phyloP scores from a whole-genome alignment of 2,329 filamentous ascomycete genomes.

The Sporothrix brasiliensis region DNA sequence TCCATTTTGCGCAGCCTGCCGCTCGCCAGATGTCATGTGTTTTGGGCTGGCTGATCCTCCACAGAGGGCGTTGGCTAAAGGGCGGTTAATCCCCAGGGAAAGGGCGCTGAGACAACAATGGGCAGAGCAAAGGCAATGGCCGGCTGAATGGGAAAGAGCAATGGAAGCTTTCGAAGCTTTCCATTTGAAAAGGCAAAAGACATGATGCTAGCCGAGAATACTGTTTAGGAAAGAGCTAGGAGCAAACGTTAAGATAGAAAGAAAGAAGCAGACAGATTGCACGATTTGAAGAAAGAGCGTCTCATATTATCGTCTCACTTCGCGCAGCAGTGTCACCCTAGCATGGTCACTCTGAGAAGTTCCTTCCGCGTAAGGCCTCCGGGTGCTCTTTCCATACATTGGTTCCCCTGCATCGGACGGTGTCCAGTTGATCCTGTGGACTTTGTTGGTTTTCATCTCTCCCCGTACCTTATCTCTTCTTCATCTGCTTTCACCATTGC shows the following conservation, averaged over 20 bases:
- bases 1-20: not conserved
- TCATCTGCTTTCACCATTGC: not conserved
- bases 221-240: not conserved
- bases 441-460: not conserved
- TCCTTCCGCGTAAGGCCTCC: not conserved
- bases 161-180: slow-evolving; percentile 24
- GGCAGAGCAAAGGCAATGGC: not conserved
- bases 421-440: too few species aligned
- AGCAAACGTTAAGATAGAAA: not conserved
- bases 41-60: slow-evolving; percentile 24
- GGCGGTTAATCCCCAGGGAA: slow-evolving; percentile 21
- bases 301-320: slow-evolving; percentile 6
- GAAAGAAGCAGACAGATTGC: not conserved
- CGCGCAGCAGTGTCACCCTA: not conserved
- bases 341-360: not conserved
- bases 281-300: slow-evolving; percentile 11
- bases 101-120: not conserved
- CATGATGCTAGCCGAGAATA: not conserved
- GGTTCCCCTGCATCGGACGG: not conserved
- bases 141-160: not conserved
- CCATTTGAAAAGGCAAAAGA: not conserved
- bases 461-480: not conserved
- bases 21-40: slow-evolving; percentile 14
- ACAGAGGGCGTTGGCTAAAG: slow-evolving; percentile 17
- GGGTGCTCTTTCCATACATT: not conserved